Conservation (phyloP, 2,329 filamentous ascomycete genomes). For the Talaromyces marneffei region DNA sequence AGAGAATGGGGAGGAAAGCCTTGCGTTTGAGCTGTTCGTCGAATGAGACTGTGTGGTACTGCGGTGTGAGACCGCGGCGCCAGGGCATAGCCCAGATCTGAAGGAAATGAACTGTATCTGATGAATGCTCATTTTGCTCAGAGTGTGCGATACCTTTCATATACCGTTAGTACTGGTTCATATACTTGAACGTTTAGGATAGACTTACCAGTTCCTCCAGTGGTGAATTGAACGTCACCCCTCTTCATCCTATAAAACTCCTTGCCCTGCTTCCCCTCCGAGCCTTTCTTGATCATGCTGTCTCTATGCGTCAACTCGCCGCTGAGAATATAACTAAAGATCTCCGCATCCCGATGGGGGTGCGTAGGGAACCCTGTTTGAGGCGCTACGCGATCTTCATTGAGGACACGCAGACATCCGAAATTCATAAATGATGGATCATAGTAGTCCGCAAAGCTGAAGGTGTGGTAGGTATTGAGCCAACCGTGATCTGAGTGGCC, state of each 20-base stretch:
- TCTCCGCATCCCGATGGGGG: slow-evolving; percentile 79
- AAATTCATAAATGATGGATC: slow-evolving; percentile 63
- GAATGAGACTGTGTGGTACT: slow-evolving; percentile 71
- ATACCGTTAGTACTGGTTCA: slow-evolving; percentile 6
- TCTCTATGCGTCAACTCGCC: slow-evolving; percentile 85
- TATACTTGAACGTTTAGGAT: not conserved
- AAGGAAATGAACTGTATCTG: slow-evolving; percentile 66
- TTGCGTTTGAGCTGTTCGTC: slow-evolving; percentile 65
- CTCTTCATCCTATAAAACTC: slow-evolving; percentile 66
- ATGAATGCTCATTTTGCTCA: slow-evolving; percentile 66
- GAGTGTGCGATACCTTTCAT: slow-evolving; percentile 63
- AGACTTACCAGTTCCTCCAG: slow-evolving; percentile 63
- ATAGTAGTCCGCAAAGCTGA: slow-evolving; percentile 70
- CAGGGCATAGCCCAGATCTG: slow-evolving; percentile 86
- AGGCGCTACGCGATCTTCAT: slow-evolving; percentile 75
- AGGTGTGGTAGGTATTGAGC: slow-evolving; percentile 82
- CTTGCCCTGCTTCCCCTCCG: slow-evolving; percentile 54
- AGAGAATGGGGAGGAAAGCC: slow-evolving; percentile 68
- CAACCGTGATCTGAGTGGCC: slow-evolving; percentile 79
- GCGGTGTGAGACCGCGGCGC: slow-evolving; percentile 63
- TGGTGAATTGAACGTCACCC: slow-evolving; percentile 85
- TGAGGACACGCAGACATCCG: slow-evolving; percentile 75
- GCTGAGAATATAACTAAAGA: slow-evolving; percentile 80
- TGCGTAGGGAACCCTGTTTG: slow-evolving; percentile 78
- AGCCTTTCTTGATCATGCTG: slow-evolving; percentile 68